Conservation (phyloP, 257 asterid genomes). For the Nemophila menziesii region DNA sequence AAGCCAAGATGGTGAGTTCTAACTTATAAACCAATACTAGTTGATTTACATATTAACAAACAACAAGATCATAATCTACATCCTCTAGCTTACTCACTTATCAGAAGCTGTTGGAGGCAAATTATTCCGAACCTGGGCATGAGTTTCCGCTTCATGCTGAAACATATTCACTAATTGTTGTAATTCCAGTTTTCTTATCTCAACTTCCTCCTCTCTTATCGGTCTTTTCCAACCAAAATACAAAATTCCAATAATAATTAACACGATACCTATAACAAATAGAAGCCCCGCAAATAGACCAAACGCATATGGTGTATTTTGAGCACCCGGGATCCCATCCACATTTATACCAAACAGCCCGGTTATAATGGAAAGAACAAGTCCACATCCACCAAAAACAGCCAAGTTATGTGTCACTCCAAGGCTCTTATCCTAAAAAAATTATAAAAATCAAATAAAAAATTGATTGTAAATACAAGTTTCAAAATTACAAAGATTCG, state of each 20-base stretch:
- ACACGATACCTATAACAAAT: slow-evolving; percentile 41
- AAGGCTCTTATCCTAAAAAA: slow-evolving; percentile 92
- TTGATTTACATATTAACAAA: slow-evolving; percentile 14
- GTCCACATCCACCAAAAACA: slow-evolving; percentile 91
- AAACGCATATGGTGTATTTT: slow-evolving; percentile 68
- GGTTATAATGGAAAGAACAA: slow-evolving; percentile 67
- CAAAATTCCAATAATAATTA: slow-evolving; percentile 55
- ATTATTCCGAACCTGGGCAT: slow-evolving; percentile 77
- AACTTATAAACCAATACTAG: no score
- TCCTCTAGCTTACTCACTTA: slow-evolving; percentile 34
- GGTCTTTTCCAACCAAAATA: slow-evolving; percentile 76
- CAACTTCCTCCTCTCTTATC: slow-evolving; percentile 53
- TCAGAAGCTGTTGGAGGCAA: slow-evolving; percentile 85
- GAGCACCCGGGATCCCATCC: slow-evolving; percentile 83
- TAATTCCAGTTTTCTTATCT: slow-evolving; percentile 69
- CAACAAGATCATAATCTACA: slow-evolving; percentile 50
- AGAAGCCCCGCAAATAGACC: slow-evolving; percentile 66
- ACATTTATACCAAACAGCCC: slow-evolving; percentile 91
- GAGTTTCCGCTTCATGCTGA: slow-evolving; percentile 91
- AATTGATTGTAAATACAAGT: no score
- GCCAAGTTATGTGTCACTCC: slow-evolving; percentile 75
- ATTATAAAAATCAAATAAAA: no score
- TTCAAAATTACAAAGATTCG: no score
- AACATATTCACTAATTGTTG: slow-evolving; percentile 69
- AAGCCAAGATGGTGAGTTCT: no score